A percentile compares a stretch with the other conserved stretches of the same genome.
phyloP scores from a whole-genome alignment of 768 basidiomycete genomes.

The Xerocomus spinulosus region DNA sequence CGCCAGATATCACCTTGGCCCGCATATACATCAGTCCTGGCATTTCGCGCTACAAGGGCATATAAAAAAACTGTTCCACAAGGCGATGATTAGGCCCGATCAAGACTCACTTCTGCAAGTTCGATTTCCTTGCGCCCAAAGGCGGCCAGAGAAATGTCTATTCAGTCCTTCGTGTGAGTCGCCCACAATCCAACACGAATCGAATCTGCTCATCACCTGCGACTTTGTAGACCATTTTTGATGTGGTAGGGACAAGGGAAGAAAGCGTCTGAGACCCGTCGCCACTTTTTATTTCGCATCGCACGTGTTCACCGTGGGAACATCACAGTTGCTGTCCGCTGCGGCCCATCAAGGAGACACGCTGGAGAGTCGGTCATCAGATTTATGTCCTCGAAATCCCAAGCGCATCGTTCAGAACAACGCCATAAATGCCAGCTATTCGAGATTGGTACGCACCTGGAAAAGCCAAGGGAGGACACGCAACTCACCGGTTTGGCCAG shows the following conservation, averaged over 20 bases:
- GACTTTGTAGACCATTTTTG: constrained; percentile 83
- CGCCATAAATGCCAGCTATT: constrained; percentile 50
- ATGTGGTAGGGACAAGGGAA: constrained; percentile 23
- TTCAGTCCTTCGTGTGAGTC: constrained; percentile 2
- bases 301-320: constrained; percentile 33
- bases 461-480: constrained; percentile 1
- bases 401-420: not conserved
- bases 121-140: constrained; percentile 99
- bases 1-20: constrained; percentile 55
- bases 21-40: constrained; percentile 94
- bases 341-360: not conserved
- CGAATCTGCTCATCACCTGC: constrained; percentile 50
- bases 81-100: constrained; percentile 1
- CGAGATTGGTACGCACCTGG: constrained; percentile 45
- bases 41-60: constrained; percentile 73
- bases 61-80: constrained; percentile 11
- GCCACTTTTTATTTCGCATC: constrained; percentile 30
- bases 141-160: constrained; percentile 94
- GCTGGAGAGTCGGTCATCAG: not conserved
- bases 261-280: constrained; percentile 15
- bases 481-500: constrained; percentile 10
- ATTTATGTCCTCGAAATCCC: constrained; percentile 4
- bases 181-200: not conserved
- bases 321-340: not conserved
- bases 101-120: constrained; percentile 82